Evolutionary conservation across 2,329 filamentous ascomycete genomes (phyloP).

Genomic region (Cercospora zeae-maydis): DNA sequence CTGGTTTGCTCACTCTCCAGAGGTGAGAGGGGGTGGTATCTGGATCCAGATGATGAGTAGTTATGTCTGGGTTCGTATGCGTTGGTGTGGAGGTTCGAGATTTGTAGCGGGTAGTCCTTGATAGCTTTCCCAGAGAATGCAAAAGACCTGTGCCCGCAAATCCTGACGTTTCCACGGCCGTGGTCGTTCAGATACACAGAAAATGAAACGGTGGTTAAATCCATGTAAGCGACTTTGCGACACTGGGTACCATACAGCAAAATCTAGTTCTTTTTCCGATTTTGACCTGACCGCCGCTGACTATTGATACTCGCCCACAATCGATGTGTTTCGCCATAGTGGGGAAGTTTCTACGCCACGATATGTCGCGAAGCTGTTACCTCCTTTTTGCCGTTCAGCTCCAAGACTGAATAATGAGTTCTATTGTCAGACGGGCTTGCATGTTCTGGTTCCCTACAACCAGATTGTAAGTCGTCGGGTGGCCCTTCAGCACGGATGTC

Average conservation of each 20-base stretch:
- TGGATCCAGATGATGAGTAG: not conserved
- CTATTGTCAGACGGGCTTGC: not conserved
- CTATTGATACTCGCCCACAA: too few species aligned
- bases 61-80: not conserved
- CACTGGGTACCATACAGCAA: too few species aligned
- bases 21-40: not conserved
- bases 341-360: not conserved
- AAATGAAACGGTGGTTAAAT: too few species aligned
- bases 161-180: too few species aligned
- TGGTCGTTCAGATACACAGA: too few species aligned
- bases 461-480: not conserved
- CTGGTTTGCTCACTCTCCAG: slow-evolving; percentile 52
- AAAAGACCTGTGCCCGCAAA: too few species aligned
- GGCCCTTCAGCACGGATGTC: not conserved
- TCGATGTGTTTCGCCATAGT: not conserved
- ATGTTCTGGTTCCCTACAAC: not conserved
- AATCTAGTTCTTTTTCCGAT: too few species aligned
- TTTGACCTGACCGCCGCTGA: too few species aligned
- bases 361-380: not conserved
- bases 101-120: not conserved
- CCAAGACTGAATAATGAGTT: not conserved
- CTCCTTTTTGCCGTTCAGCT: not conserved
- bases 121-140: too few species aligned
- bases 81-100: not conserved
- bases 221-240: too few species aligned